phyloP scores from a whole-genome alignment of 305 asterid genomes.

The Fraxinus ornus region DNA sequence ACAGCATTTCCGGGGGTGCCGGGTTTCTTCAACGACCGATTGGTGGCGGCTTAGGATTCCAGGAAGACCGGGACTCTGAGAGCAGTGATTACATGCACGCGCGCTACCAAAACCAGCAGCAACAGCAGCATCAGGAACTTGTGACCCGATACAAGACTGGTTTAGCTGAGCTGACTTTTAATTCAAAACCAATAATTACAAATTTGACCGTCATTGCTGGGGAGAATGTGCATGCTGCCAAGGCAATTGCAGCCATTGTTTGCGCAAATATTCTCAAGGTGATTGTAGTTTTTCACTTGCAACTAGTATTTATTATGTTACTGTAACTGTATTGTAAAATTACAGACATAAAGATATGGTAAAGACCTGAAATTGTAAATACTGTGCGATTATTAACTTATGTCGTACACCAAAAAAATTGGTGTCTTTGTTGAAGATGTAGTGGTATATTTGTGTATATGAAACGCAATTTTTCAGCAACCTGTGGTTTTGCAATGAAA shows the following conservation, averaged over 20 bases:
- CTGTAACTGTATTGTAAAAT: conserved; percentile 24
- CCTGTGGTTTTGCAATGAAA: conserved; percentile 4
- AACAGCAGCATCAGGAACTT: conserved; percentile 59
- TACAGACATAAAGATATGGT: neutral
- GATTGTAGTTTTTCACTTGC: conserved; percentile 41
- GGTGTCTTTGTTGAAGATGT: neutral
- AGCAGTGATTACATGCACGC: conserved; percentile 52
- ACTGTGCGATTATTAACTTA: conserved; percentile 18
- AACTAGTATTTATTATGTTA: conserved; percentile 22
- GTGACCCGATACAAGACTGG: conserved; percentile 79
- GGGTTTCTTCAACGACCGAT: conserved; percentile 46
- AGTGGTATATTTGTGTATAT: neutral
- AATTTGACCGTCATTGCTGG: conserved; percentile 90
- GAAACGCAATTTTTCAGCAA: neutral
- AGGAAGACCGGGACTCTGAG: conserved; percentile 48
- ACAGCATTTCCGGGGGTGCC: neutral
- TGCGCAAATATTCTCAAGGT: conserved; percentile 81
- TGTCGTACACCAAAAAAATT: neutral
- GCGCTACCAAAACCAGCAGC: conserved; percentile 42
- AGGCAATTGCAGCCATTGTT: conserved; percentile 64
- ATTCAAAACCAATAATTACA: conserved; percentile 85
- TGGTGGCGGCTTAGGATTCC: conserved; percentile 29
- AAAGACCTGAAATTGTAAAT: conserved; percentile 25
- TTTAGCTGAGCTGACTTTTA: conserved; percentile 74
- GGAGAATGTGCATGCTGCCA: conserved; percentile 77